Evolutionary conservation across 1,284 basidiomycete species (phyloP), one percentile per base, ranked within the genome.

Genomic region (Butyriboletus appendiculatus): DNA sequence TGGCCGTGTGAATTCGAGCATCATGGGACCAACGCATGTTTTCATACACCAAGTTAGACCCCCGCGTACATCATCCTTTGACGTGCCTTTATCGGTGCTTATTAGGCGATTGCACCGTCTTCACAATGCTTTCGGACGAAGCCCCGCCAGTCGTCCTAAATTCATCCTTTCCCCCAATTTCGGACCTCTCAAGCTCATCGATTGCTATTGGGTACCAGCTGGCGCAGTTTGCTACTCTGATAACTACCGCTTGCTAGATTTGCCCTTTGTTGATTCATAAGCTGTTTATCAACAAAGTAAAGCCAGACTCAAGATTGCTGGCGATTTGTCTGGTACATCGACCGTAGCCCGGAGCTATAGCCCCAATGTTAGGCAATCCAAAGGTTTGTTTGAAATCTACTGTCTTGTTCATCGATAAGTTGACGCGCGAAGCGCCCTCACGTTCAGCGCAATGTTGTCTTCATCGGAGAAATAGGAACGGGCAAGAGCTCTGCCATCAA

Each of bases 401-500:
- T 33, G n/a, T 26, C 45, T 38, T 49, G 28, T 45, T 14, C 11
- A 32, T 50, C 11, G 22, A 46, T 50, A 41, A 15, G 16, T 48
- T 46, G 32, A 64, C 39, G 16, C 2, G 14, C 11, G 11, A 48
- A 42, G 37, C 10, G 35, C 24, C 16, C 18, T 41, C 14, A 4
- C 5, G 35, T 30, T 20, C 50, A 48, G 39, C 56, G 59, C 24
- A 52, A 70, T 47, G 24, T 68, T 4, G 24, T 68, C 33, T 64
- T 68, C 33, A 54, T 68, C 14, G 67, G 67, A 33, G 70, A 72
- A 56, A 58, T 41, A 0, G 67, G 70, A 26, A 22, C 49, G 2
- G 67, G 67, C 28, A 68, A 72, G 53, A 68, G 70, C 42, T 71
- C 67, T 22, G 41, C 41, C 8, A 70, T 68, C 48, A 68, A 68